Evolutionary conservation across 129 eudicot species (phyloP).

Genomic region (Lonicera japonica): DNA sequence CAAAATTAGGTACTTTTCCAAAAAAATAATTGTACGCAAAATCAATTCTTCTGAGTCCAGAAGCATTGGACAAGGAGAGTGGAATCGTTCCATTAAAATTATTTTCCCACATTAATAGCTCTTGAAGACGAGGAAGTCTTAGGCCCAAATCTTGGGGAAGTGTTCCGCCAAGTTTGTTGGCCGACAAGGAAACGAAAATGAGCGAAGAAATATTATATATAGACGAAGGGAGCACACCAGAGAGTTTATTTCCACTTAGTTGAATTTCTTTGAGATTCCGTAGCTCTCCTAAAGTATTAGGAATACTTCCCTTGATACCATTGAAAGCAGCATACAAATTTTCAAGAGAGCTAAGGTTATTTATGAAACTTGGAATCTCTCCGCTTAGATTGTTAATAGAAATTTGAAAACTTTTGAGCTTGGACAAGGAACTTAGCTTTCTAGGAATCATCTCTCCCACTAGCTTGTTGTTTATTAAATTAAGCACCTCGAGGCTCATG

Average conservation of each 20-base stretch:
- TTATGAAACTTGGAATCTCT: not conserved
- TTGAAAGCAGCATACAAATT: not conserved
- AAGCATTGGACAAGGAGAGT: slow-evolving; percentile 18
- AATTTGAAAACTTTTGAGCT: not conserved
- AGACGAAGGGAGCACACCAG: slow-evolving; percentile 12
- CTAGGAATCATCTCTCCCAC: not conserved
- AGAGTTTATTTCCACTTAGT: not conserved
- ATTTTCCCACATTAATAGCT: slow-evolving; percentile 7
- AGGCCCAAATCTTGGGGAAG: slow-evolving; percentile 15
- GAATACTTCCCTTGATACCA: not conserved
- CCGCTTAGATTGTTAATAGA: not conserved
- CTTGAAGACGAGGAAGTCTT: slow-evolving; percentile 19
- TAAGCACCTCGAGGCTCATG: not conserved
- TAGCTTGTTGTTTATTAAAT: not conserved
- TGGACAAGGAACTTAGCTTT: not conserved
- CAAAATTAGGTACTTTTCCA: slow-evolving; percentile 12
- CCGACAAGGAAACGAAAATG: not conserved
- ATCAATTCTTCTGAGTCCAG: not conserved
- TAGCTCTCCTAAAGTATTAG: not conserved
- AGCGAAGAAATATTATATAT: slow-evolving; percentile 26
- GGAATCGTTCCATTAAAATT: slow-evolving; percentile 17
- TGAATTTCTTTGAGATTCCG: not conserved
- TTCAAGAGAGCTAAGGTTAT: not conserved
- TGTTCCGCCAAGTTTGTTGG: slow-evolving; percentile 22
- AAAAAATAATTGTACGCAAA: slow-evolving; percentile 9